A percentile compares a stretch with the other conserved stretches of the same genome.
Conservation (phyloP, 176 grass and related monocot species). For the Paspalum notatum region DNA sequence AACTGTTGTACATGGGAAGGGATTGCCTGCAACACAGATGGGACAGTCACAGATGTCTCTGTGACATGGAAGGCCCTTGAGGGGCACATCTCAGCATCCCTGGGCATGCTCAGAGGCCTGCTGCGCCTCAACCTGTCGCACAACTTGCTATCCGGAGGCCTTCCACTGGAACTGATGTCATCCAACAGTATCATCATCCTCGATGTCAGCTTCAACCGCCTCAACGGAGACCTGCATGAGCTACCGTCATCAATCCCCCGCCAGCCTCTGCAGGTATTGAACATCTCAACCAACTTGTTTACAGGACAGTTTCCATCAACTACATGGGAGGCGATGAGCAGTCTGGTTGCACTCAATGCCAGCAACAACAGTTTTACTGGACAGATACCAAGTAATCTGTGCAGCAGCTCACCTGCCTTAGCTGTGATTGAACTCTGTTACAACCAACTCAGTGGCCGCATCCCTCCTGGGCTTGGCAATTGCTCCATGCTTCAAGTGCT, state of each 20-base stretch:
- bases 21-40: constrained; percentile 22
- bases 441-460: constrained; percentile 34
- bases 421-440: constrained; percentile 31
- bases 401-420: constrained; percentile 5
- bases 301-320: constrained; percentile 39
- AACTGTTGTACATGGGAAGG: constrained; percentile 51
- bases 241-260: background rate
- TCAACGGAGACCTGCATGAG: background rate
- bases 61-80: constrained; percentile 19
- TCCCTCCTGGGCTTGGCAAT: constrained; percentile 36
- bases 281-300: constrained; percentile 50
- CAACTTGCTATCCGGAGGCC: constrained; percentile 28
- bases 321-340: constrained; percentile 31
- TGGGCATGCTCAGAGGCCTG: constrained; percentile 35
- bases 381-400: constrained; percentile 25
- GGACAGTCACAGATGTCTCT: constrained; percentile 15
- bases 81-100: constrained; percentile 33
- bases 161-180: constrained; percentile 16
- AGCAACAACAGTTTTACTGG: constrained; percentile 54
- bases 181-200: constrained; percentile 29
- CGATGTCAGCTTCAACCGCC: constrained; percentile 46
- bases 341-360: constrained; percentile 35
- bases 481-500: constrained; percentile 42
- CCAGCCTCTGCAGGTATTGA: constrained; percentile 41
- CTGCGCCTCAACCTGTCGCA: constrained; percentile 41